Percentiles rank a stretch among this genome's conserved stretches.
Evolutionary conservation across 768 basidiomycete species (phyloP).

Genomic region (Termitomyces sp.): DNA sequence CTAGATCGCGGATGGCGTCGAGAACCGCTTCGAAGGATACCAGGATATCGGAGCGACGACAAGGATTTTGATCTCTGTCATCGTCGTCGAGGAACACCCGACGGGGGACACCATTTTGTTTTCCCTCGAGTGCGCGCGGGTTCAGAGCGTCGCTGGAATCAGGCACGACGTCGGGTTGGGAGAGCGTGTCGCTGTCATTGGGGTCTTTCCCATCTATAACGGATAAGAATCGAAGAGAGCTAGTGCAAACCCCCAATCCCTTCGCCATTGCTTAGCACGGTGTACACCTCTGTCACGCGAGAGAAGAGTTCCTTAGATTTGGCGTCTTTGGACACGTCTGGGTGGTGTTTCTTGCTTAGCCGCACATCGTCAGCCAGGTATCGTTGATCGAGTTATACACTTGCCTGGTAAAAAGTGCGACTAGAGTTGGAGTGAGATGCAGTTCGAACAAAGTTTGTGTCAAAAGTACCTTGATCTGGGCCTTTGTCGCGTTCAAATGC

Average conservation of each 20-base stretch:
- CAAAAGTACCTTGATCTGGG: slow-evolving; percentile 25
- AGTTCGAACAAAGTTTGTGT: background rate
- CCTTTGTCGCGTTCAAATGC: no score
- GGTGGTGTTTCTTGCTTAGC: slow-evolving; percentile 44
- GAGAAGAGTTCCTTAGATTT: slow-evolving; percentile 31
- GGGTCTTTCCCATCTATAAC: slow-evolving; percentile 50
- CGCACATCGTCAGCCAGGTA: slow-evolving; percentile 3
- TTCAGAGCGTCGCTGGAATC: slow-evolving; percentile 50
- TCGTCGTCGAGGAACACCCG: slow-evolving; percentile 28
- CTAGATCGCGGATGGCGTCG: slow-evolving; percentile 28
- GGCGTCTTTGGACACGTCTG: slow-evolving; percentile 40
- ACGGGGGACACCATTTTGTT: slow-evolving; percentile 50
- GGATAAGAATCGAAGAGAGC: no score
- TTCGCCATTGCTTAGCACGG: slow-evolving; percentile 38
- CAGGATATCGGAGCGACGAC: slow-evolving; percentile 28
- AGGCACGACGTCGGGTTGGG: slow-evolving; percentile 46
- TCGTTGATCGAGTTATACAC: no score
- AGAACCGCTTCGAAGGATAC: slow-evolving; percentile 35
- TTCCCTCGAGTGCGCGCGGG: slow-evolving; percentile 39
- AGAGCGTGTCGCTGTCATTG: slow-evolving; percentile 46
- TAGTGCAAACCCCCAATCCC: no score
- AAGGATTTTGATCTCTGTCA: slow-evolving; percentile 24
- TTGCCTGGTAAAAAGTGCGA: slow-evolving; percentile 38
- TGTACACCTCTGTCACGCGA: slow-evolving; percentile 38
- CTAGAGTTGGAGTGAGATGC: slow-evolving; percentile 15